A percentile compares a stretch with the other conserved stretches of the same genome.
These are phyloP conservation scores for Trichocladium antarcticum DNA, from an alignment of 495 filamentous ascomycete species.

Conservation along the genomic window DNA sequence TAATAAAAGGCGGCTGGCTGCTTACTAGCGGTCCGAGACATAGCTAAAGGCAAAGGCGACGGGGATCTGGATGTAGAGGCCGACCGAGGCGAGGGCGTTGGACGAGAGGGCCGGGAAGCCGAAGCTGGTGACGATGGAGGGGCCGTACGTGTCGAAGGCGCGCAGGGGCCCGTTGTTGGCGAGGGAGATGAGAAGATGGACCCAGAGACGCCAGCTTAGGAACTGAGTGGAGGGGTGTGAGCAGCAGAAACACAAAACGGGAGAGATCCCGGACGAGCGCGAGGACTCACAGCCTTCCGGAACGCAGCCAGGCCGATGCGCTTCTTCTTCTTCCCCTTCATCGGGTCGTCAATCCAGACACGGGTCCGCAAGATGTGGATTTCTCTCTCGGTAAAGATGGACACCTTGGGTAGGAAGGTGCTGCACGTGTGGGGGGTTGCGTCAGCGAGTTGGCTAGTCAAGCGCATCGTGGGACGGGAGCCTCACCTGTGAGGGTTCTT, in stretches of 20 bases:
- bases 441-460: no score
- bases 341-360: constrained; percentile 32
- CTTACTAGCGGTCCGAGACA: constrained; percentile 31
- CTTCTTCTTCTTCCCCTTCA: constrained; percentile 26
- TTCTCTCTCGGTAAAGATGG: constrained; percentile 27
- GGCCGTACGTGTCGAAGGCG: constrained; percentile 38
- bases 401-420: constrained; percentile 32
- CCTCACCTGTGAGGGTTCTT: constrained; percentile 19
- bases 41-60: constrained; percentile 39
- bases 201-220: constrained; percentile 31
- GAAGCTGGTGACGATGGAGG: constrained; percentile 33
- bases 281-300: constrained; percentile 7
- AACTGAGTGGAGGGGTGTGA: constrained; percentile 29
- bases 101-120: constrained; percentile 37
- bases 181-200: constrained; percentile 35
- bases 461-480: no score
- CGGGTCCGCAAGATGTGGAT: constrained; percentile 30
- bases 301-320: constrained; percentile 20
- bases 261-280: neutral
- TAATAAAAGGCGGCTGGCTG: constrained; percentile 8
- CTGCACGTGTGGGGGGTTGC: neutral
- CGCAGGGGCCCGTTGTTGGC: constrained; percentile 29
- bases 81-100: constrained; percentile 44
- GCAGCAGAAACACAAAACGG: neutral
- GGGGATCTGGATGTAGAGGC: constrained; percentile 30